Evolutionary conservation across 2,329 filamentous ascomycete species (phyloP), one percentile per base, ranked within the genome.

Genomic region (Hypoxylon rubiginosum): DNA sequence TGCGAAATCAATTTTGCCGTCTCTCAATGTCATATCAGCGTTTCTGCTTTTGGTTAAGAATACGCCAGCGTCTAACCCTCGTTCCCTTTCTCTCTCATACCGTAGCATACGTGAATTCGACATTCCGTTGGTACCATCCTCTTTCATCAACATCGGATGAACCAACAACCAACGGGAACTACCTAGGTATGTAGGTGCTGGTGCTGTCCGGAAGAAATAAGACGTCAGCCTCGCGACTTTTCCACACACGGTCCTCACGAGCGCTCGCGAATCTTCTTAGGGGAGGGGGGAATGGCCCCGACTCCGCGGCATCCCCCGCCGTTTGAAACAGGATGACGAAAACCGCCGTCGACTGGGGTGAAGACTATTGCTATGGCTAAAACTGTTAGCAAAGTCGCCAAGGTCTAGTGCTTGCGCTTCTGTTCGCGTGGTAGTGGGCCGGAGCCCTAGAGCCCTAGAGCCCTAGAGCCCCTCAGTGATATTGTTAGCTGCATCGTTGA

Each of bases 251-350:
- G 45, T 49, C 58, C 32, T 59, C 45, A 11, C 49, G 11, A 15
- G 36, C 46, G 34, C 45, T 49, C 60, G 45, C 32, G 34, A 24
- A 24, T 24, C 43, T 54, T 15, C 24, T 52, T 57, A 32, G 62
- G 48, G 50, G 21, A 24, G 17, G n/a, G 39, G 39, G 17, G 10
- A 3, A 21, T 45, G 43, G 56, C 53, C 30, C 64, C 65, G 64
- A 57, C 49, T 70, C 64, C 67, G 54, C 67, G 67, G 59, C 62
- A 57, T 52, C 24, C 60, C 59, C 62, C 59, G 58, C 49, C 51
- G 62, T 52, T 53, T 50, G 56, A 64, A 64, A 66, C 62, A 67
- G 43, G 41, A 68, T 70, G 67, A 68, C 62, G 67, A 70, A 64
- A 69, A 67, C 36, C 39, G n/a, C 58, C 64, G 30, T 56, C 51